phyloP scores from a whole-genome alignment of 768 basidiomycete species.

The Phanerochaete sordida region DNA sequence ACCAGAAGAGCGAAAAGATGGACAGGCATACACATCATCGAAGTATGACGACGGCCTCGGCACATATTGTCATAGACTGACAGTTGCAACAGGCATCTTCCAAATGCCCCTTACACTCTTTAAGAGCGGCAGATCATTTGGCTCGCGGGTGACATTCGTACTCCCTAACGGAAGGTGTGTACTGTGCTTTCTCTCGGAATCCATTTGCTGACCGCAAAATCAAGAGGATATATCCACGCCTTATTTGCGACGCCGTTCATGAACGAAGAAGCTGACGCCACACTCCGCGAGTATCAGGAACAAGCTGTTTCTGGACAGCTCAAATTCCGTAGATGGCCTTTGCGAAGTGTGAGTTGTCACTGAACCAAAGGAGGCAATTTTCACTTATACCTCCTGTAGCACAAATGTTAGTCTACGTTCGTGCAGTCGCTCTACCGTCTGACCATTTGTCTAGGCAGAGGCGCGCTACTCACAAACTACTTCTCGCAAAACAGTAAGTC shows the following conservation, averaged over 20 bases:
- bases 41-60: background rate
- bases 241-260: slow-evolving; percentile 35
- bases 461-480: slow-evolving; percentile 70
- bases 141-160: slow-evolving; percentile 8
- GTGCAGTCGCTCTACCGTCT: background rate
- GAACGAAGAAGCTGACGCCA: slow-evolving; percentile 45
- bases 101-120: background rate
- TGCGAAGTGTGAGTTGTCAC: slow-evolving; percentile 51
- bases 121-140: background rate
- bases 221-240: slow-evolving; percentile 64
- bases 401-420: slow-evolving; percentile 50
- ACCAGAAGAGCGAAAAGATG: slow-evolving; percentile 2
- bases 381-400: slow-evolving; percentile 37
- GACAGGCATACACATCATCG: background rate
- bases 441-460: slow-evolving; percentile 48
- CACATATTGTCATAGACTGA: background rate
- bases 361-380: background rate
- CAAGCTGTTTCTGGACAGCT: slow-evolving; percentile 56
- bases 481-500: slow-evolving; percentile 80
- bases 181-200: background rate
- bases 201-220: background rate
- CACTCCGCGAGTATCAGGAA: slow-evolving; percentile 65
- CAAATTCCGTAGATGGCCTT: slow-evolving; percentile 67
- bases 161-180: slow-evolving; percentile 13
- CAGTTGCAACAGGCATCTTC: slow-evolving; percentile 4